These are phyloP conservation scores for Ceratocystis albifundus DNA, from an alignment of 2,329 filamentous ascomycete genomes.

Conservation along the genomic window DNA sequence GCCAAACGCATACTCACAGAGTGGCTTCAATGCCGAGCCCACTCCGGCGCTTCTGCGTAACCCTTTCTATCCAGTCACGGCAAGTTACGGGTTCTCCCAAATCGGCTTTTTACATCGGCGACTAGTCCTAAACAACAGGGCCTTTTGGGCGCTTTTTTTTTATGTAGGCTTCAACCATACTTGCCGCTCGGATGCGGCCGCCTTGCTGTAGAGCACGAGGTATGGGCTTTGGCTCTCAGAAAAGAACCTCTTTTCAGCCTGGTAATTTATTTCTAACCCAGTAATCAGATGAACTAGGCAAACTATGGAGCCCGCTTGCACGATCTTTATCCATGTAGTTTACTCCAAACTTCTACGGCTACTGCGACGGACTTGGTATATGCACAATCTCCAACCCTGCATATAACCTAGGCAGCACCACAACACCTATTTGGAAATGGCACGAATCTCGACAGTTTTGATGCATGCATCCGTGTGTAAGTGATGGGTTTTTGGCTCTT, in stretches of 20 bases:
- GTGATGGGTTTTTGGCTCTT: too few relatives aligned
- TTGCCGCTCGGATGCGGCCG: conserved; percentile 10
- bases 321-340: neutral
- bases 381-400: neutral
- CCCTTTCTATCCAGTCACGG: neutral
- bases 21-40: neutral
- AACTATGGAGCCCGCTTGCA: neutral
- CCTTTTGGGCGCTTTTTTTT: neutral
- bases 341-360: neutral
- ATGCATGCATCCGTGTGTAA: neutral
- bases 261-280: neutral
- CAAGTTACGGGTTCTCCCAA: neutral
- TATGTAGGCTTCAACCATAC: neutral
- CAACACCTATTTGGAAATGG: neutral
- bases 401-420: neutral
- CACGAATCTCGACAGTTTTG: neutral
- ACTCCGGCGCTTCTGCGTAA: conserved; percentile 5
- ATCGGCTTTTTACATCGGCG: neutral
- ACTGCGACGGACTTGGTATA: neutral
- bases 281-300: neutral
- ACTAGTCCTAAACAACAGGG: neutral
- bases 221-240: neutral
- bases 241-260: neutral
- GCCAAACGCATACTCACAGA: neutral
- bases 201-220: neutral